Percentiles rank a stretch among this genome's conserved stretches.
phyloP scores from a whole-genome alignment of 805 yeast genomes.

The Myxozyma nipponensis region DNA sequence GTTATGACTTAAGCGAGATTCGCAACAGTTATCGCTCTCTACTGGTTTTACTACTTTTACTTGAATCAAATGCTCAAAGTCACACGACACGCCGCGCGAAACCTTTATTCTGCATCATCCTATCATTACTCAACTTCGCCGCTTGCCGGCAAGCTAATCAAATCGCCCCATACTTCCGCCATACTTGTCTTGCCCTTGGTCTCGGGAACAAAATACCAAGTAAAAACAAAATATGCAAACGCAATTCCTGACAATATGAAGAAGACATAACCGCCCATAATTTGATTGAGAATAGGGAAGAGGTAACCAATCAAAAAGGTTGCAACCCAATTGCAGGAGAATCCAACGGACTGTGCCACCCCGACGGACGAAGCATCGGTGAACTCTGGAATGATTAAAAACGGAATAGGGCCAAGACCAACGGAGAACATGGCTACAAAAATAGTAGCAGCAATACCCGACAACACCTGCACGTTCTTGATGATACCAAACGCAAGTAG shows the following conservation, averaged over 20 bases:
- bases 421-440: slow-evolving; percentile 84
- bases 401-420: slow-evolving; percentile 96
- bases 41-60: too few relatives aligned
- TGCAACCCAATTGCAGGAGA: slow-evolving; percentile 85
- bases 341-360: slow-evolving; percentile 89
- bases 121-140: too few relatives aligned
- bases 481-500: slow-evolving; percentile 66
- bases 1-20: too few relatives aligned
- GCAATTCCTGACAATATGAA: slow-evolving; percentile 54
- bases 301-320: slow-evolving; percentile 76
- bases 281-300: slow-evolving; percentile 67
- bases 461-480: slow-evolving; percentile 43
- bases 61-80: too few relatives aligned
- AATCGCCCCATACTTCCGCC: slow-evolving; percentile 61
- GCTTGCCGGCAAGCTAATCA: too few relatives aligned
- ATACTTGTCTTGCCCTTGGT: slow-evolving; percentile 63
- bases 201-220: slow-evolving; percentile 54
- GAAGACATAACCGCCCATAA: slow-evolving; percentile 76
- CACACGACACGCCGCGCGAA: too few relatives aligned
- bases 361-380: slow-evolving; percentile 76
- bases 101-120: too few relatives aligned
- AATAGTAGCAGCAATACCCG: slow-evolving; percentile 61
- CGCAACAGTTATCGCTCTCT: too few relatives aligned
- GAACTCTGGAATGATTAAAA: slow-evolving; percentile 81
- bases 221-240: slow-evolving; percentile 4